Conservation (phyloP, 768 basidiomycete species). For the Kockovaella imperatae region DNA sequence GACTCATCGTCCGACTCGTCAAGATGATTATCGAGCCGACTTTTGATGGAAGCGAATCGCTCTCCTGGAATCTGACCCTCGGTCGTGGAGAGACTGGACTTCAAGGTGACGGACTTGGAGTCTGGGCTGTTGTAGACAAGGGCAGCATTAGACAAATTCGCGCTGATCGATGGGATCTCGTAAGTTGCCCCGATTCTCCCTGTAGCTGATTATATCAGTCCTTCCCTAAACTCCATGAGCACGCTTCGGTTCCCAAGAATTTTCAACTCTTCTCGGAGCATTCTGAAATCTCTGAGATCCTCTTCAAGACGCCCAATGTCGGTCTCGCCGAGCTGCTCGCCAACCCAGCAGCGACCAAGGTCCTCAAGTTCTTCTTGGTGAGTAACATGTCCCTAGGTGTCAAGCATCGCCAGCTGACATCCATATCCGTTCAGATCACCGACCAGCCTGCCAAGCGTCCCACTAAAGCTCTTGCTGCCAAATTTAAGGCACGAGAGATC, state of each 20-base stretch:
- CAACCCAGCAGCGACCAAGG: slow-evolving; percentile 58
- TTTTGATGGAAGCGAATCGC: slow-evolving; percentile 59
- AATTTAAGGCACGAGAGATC: slow-evolving; percentile 62
- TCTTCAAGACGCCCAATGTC: slow-evolving; percentile 57
- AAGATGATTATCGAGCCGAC: slow-evolving; percentile 68
- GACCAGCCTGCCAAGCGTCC: slow-evolving; percentile 78
- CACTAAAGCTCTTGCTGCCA: slow-evolving; percentile 48
- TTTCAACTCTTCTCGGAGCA: slow-evolving; percentile 79
- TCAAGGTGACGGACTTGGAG: slow-evolving; percentile 57
- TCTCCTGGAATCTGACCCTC: slow-evolving; percentile 74
- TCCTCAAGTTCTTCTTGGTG: slow-evolving; percentile 80
- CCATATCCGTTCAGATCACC: slow-evolving; percentile 51
- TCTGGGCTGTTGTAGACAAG: slow-evolving; percentile 78
- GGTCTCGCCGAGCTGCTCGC: slow-evolving; percentile 57
- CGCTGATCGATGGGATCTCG: slow-evolving; percentile 75
- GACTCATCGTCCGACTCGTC: slow-evolving; percentile 56
- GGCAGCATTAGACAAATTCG: slow-evolving; percentile 64
- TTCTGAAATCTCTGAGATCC: slow-evolving; percentile 70
- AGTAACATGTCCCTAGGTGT: slow-evolving; percentile 29
- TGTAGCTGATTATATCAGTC: slow-evolving; percentile 50
- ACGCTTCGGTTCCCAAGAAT: slow-evolving; percentile 52
- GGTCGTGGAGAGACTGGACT: slow-evolving; percentile 46
- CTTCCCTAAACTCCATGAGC: slow-evolving; percentile 67
- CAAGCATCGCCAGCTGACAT: not conserved
- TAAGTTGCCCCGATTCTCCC: slow-evolving; percentile 47